A percentile compares a stretch with the other conserved stretches of the same genome.
phyloP scores from a whole-genome alignment of 2,329 filamentous ascomycete genomes.

The Didymella segeticola region DNA sequence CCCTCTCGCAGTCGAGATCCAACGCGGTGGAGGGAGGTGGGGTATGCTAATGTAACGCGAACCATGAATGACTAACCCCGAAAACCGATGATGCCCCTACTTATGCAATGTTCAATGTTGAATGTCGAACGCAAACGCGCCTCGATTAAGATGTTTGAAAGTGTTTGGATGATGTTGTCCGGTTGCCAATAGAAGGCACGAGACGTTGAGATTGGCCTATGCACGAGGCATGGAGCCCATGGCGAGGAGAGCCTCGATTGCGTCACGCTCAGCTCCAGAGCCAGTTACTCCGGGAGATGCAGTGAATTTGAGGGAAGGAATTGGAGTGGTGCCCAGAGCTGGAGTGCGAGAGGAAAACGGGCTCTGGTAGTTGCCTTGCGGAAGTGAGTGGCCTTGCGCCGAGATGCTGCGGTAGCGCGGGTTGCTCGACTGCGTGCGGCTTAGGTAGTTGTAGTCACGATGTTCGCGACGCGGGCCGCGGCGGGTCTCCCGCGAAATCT shows the following conservation, averaged over 20 bases:
- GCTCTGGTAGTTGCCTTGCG: conserved; percentile 28
- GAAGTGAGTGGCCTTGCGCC: conserved; percentile 36
- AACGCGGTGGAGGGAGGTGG: conserved; percentile 24
- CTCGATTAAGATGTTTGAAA: neutral
- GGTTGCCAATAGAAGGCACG: neutral
- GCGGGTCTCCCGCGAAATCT: conserved; percentile 46
- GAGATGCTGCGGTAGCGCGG: conserved; percentile 36
- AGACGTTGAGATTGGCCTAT: conserved; percentile 34
- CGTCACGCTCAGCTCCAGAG: conserved; percentile 71
- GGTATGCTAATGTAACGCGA: conserved; percentile 32
- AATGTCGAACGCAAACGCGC: neutral
- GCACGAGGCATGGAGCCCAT: conserved; percentile 68
- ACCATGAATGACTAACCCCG: conserved; percentile 13
- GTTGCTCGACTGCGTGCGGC: conserved; percentile 43
- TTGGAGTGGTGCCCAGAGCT: conserved; percentile 30
- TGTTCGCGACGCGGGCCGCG: conserved; percentile 40
- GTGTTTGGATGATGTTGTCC: neutral
- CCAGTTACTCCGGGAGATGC: conserved; percentile 36
- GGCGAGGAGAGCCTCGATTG: conserved; percentile 79
- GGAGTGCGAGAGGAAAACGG: conserved; percentile 23
- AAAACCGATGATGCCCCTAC: conserved; percentile 4
- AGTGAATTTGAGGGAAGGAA: conserved; percentile 24
- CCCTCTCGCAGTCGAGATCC: conserved; percentile 31
- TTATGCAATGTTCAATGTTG: conserved; percentile 19
- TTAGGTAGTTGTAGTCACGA: conserved; percentile 50